These are phyloP conservation scores for Salvia hispanica DNA, from an alignment of 257 asterid species.

Conservation along the genomic window DNA sequence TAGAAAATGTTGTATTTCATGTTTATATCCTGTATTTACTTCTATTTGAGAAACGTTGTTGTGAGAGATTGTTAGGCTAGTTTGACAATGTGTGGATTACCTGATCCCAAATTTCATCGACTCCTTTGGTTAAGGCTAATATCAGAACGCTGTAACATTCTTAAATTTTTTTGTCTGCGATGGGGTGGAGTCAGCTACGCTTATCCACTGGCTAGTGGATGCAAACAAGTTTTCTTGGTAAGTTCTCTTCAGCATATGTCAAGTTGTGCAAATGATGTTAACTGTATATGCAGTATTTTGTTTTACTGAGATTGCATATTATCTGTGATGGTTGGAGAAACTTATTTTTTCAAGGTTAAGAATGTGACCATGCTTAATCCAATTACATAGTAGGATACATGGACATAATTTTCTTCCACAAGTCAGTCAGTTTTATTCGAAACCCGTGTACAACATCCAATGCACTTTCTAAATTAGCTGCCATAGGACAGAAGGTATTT, in stretches of 20 bases:
- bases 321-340: conserved; percentile 22
- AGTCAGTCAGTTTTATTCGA: not conserved
- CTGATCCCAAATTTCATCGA: conserved; percentile 4
- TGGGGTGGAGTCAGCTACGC: conserved; percentile 96
- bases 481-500: not conserved
- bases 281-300: conserved; percentile 19
- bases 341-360: not conserved
- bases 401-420: conserved; percentile 1
- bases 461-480: not conserved
- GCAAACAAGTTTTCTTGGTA: conserved; percentile 98
- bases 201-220: conserved; percentile 91
- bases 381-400: not conserved
- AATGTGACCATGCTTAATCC: conserved; percentile 4
- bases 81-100: conserved; percentile 7
- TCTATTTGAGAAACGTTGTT: not conserved
- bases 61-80: conserved; percentile 14
- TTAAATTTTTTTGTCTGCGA: conserved; percentile 38
- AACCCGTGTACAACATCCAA: not conserved
- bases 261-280: conserved; percentile 25
- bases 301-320: conserved; percentile 1
- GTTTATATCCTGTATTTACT: not conserved
- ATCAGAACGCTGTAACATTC: conserved; percentile 12
- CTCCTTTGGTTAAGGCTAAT: conserved; percentile 17
- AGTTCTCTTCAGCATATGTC: conserved; percentile 23
- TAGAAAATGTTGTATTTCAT: conserved; percentile 17